Evolutionary conservation across 2,329 filamentous ascomycete genomes (phyloP).

Genomic region (Colletotrichum sp.): DNA sequence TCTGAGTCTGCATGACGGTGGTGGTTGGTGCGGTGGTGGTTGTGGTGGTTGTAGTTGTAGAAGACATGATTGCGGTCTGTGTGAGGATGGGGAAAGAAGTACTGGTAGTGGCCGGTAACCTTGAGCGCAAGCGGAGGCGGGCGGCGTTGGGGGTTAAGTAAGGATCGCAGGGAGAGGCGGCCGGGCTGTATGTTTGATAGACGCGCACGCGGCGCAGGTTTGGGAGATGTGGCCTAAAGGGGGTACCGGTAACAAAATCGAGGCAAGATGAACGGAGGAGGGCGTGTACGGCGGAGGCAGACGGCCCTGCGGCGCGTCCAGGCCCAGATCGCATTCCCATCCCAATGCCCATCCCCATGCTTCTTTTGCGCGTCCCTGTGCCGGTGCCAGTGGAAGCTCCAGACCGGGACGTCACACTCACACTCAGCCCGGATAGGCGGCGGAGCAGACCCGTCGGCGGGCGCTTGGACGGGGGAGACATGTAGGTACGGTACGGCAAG

Average conservation of each 20-base stretch:
- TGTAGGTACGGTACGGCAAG: neutral
- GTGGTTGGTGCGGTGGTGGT: slow-evolving; percentile 29
- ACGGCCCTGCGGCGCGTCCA: slow-evolving; percentile 5
- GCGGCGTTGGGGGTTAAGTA: slow-evolving; percentile 20
- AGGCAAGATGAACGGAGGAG: slow-evolving; percentile 7
- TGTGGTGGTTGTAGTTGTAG: slow-evolving; percentile 34
- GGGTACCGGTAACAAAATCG: slow-evolving; percentile 14
- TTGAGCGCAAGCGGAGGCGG: neutral
- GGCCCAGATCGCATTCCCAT: neutral
- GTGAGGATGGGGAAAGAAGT: neutral
- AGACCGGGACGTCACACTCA: slow-evolving; percentile 21
- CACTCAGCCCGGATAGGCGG: slow-evolving; percentile 15
- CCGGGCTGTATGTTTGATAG: slow-evolving; percentile 14
- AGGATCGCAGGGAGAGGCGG: slow-evolving; percentile 12
- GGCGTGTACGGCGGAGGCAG: slow-evolving; percentile 30
- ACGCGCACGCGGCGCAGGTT: slow-evolving; percentile 17
- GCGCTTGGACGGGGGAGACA: slow-evolving; percentile 36
- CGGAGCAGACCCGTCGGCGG: slow-evolving; percentile 28
- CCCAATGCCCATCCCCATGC: neutral
- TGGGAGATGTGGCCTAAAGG: slow-evolving; percentile 34
- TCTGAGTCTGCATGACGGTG: slow-evolving; percentile 38
- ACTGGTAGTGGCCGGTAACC: neutral
- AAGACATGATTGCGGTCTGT: slow-evolving; percentile 34
- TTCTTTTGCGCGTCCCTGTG: neutral
- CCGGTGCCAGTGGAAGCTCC: slow-evolving; percentile 1